Base-by-base conservation (phyloP, 768 basidiomycete genomes). In the Multifurca ochricompacta region DNA sequence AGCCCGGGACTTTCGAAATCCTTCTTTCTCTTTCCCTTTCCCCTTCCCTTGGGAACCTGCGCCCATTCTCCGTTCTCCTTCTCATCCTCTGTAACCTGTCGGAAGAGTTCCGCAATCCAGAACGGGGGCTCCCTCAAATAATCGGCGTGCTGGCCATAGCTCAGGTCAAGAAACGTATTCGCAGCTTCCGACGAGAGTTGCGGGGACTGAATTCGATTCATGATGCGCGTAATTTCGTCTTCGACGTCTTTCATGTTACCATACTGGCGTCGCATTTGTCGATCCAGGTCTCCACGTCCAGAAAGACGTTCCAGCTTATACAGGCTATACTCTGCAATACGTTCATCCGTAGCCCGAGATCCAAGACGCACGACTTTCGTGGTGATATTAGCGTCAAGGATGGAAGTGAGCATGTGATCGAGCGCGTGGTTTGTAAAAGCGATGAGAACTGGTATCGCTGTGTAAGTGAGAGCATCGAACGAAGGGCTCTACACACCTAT, bases 351-450 rank as follows among this genome's bases (percentile, higher is more conserved):
- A 0, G 83, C 75, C 14, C 81, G 76, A n/a, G 81, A 75, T 0
- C 88, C 88, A 6, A 88, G 72, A 0, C 88, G 81, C 2, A 88
- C 77, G 19, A 89, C 70, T 34, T 79, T 77, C 0, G 69, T 66
- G 0, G 86, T 87, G 58, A 89, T 86, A 0, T 67, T 64, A 0
- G 77, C 77, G 58, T 89, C 83, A 1, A 89, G 72, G 3, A 88
- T 77, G 0, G 79, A 79, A 4, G 69, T 70, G 2, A 90, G 69
- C 69, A 89, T 76, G 58, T 88, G 84, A 53, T 90, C 87, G 3
- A 90, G 72, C 0, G 87, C 87, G 40, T 89, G 88, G 59, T 90
- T 89, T 0, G 87, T 90, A 67, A 82, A 87, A 0, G 86, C 77
- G 25, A 81, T 75, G 61, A 82, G 68, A 3, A 75, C 65, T 65